Conservation (phyloP, 1,139 yeast genomes). For the Yamadazyma dendronema region DNA sequence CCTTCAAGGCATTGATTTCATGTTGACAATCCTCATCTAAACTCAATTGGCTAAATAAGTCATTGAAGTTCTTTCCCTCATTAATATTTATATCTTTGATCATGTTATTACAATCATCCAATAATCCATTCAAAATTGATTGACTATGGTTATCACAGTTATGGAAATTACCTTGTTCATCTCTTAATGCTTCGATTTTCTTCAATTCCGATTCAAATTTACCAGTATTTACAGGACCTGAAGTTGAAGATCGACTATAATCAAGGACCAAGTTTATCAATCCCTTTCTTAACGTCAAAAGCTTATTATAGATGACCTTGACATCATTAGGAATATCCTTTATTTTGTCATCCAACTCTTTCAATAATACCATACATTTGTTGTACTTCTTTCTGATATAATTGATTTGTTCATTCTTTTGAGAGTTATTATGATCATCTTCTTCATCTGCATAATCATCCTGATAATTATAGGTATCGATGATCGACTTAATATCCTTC, state of each 20-base stretch:
- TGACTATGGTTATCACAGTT: conserved; percentile 35
- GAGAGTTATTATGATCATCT: conserved; percentile 16
- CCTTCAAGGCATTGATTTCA: conserved; percentile 17
- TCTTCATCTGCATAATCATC: conserved; percentile 28
- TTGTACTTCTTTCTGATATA: conserved; percentile 58
- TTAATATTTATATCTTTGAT: conserved; percentile 68
- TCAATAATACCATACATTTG: conserved; percentile 55
- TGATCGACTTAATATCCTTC: conserved; percentile 62
- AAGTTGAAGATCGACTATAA: conserved; percentile 3
- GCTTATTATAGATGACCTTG: conserved; percentile 47
- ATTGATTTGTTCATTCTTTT: conserved; percentile 54
- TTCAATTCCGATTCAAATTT: conserved; percentile 22
- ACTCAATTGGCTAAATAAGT: conserved; percentile 24
- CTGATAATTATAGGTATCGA: conserved; percentile 38
- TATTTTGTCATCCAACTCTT: conserved; percentile 51
- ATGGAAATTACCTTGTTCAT: conserved; percentile 34
- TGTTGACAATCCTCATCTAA: conserved; percentile 16
- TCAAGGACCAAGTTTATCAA: conserved; percentile 36
- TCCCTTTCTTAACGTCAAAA: conserved; percentile 36
- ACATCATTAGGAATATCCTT: conserved; percentile 57
- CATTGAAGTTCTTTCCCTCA: conserved; percentile 33
- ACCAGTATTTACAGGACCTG: conserved; percentile 2
- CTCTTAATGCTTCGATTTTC: conserved; percentile 31
- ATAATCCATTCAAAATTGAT: conserved; percentile 64
- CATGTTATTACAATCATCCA: conserved; percentile 80